A percentile compares a stretch with the other conserved stretches of the same genome.
phyloP scores from a whole-genome alignment of 2,329 filamentous ascomycete species.

The Albophoma yamanashiensis region DNA sequence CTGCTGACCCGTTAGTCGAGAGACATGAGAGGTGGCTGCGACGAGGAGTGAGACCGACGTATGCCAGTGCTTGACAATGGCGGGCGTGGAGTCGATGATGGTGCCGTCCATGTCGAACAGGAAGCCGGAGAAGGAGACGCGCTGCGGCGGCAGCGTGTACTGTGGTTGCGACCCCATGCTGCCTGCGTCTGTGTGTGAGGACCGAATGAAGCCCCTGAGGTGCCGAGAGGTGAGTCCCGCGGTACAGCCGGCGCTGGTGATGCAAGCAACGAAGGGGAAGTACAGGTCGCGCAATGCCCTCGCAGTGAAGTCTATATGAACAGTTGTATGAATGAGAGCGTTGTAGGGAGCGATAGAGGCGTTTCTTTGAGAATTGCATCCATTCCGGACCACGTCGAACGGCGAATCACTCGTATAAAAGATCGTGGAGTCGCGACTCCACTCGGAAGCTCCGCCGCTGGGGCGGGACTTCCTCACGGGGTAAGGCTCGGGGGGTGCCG shows the following conservation, averaged over 20 bases:
- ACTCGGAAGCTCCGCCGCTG: constrained; percentile 17
- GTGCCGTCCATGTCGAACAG: constrained; percentile 75
- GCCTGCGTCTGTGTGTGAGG: background rate
- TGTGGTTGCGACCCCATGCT: constrained; percentile 23
- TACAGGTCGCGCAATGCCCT: background rate
- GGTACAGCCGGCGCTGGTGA: background rate
- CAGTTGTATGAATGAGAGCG: background rate
- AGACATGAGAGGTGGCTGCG: background rate
- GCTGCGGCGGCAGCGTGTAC: constrained; percentile 32
- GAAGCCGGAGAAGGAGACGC: constrained; percentile 41
- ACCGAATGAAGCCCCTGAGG: background rate
- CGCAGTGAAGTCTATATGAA: background rate
- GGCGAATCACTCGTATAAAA: background rate
- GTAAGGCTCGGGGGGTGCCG: background rate
- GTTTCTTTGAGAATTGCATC: background rate
- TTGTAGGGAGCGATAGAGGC: background rate
- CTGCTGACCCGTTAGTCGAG: constrained; percentile 25
- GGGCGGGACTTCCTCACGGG: constrained; percentile 5
- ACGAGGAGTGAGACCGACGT: constrained; percentile 32
- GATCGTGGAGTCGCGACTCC: constrained; percentile 2
- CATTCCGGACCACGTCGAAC: background rate
- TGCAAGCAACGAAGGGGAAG: background rate
- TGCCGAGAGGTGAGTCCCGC: background rate
- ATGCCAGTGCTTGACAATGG: constrained; percentile 70
- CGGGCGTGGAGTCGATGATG: constrained; percentile 70